phyloP scores from a whole-genome alignment of 2,329 filamentous ascomycete genomes.

The Microcyclospora tardicrescens region DNA sequence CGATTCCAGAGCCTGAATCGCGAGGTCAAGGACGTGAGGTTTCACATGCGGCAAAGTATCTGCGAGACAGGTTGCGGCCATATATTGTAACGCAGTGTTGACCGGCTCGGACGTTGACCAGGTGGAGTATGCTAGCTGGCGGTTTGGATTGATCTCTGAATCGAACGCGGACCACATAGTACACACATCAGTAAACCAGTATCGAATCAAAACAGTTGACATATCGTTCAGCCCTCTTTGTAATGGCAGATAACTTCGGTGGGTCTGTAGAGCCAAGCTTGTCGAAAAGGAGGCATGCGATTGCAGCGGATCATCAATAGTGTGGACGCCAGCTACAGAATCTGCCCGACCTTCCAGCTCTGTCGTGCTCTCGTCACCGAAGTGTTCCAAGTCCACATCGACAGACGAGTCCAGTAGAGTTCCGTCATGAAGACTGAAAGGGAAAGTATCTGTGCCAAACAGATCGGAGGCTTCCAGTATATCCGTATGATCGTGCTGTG shows the following conservation, averaged over 20 bases:
- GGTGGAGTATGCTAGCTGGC: slow-evolving; percentile 6
- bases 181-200: slow-evolving; percentile 10
- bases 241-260: neutral
- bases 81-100: slow-evolving; percentile 7
- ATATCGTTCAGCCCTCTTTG: neutral
- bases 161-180: slow-evolving; percentile 11
- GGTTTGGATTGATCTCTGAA: slow-evolving; percentile 7
- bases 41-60: slow-evolving; percentile 8
- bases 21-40: neutral
- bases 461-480: too few species aligned
- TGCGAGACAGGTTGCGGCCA: slow-evolving; percentile 7
- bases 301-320: neutral
- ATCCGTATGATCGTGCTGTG: too few species aligned
- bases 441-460: too few species aligned
- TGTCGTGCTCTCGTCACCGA: neutral
- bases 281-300: too few species aligned
- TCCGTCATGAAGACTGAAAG: neutral
- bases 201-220: slow-evolving; percentile 5
- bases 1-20: too few species aligned
- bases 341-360: neutral
- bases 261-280: too few species aligned
- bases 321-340: neutral
- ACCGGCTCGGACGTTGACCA: slow-evolving; percentile 7
- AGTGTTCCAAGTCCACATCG: neutral
- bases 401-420: neutral